phyloP scores from a whole-genome alignment of 257 asterid genomes.

The Scutellaria minor region DNA sequence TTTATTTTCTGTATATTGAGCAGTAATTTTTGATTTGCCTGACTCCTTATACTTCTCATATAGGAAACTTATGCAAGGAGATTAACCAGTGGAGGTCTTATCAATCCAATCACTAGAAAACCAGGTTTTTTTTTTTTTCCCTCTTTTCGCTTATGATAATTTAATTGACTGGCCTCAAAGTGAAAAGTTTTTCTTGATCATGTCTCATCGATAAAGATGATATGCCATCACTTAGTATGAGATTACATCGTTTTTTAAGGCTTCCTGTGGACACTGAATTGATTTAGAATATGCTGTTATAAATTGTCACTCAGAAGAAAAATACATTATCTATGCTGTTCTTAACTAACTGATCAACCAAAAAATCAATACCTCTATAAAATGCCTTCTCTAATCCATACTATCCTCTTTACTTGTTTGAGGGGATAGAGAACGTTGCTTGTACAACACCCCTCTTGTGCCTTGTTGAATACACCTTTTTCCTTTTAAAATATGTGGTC shows the following conservation, averaged over 20 bases:
- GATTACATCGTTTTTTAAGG: not conserved
- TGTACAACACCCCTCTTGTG: too few species aligned
- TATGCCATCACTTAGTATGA: too few species aligned
- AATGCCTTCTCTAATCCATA: not conserved
- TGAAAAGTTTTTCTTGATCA: too few species aligned
- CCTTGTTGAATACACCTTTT: not conserved
- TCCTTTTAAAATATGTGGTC: not conserved
- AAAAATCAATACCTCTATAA: not conserved
- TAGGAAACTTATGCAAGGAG: constrained; percentile 41
- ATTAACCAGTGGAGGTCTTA: constrained; percentile 31
- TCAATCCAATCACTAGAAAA: constrained; percentile 34
- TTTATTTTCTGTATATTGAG: not conserved
- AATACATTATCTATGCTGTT: not conserved
- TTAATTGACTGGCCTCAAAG: not conserved
- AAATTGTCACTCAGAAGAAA: not conserved
- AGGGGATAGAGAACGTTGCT: too few species aligned
- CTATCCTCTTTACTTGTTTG: not conserved
- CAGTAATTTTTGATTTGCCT: constrained; percentile 16
- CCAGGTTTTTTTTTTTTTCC: constrained; percentile 35
- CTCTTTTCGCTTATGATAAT: constrained; percentile 1
- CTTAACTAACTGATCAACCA: not conserved
- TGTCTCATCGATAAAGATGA: too few species aligned
- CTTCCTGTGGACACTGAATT: not conserved
- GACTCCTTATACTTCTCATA: constrained; percentile 11
- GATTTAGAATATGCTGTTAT: not conserved